Percentiles rank a stretch among this genome's conserved stretches.
These are phyloP conservation scores for Globomyces pollinis-pini DNA, from an alignment of 192 early-diverging fungal species.

Conservation along the genomic window DNA sequence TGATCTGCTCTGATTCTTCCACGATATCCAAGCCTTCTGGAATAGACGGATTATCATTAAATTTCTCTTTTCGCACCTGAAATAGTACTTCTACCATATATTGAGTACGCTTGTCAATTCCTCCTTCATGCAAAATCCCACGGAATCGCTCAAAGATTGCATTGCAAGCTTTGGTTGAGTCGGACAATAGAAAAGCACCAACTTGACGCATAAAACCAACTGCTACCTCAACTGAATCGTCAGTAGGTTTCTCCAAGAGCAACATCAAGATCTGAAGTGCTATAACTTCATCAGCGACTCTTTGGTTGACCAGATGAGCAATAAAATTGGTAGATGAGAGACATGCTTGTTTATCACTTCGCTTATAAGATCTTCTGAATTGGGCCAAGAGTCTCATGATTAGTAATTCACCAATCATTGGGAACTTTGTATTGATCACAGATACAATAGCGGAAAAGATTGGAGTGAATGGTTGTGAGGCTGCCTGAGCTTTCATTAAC, in stretches of 20 bases:
- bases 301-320: conserved; percentile 89
- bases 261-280: conserved; percentile 79
- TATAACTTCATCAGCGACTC: conserved; percentile 78
- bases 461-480: conserved; percentile 80
- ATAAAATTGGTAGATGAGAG: conserved; percentile 79
- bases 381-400: conserved; percentile 76
- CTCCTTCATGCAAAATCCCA: conserved; percentile 85
- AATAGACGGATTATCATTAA: conserved; percentile 78
- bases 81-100: conserved; percentile 98
- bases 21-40: conserved; percentile 78
- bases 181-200: conserved; percentile 75
- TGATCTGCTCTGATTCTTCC: conserved; percentile 92
- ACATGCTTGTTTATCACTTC: conserved; percentile 86
- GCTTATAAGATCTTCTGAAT: conserved; percentile 82
- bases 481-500: conserved; percentile 81
- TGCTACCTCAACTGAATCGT: conserved; percentile 93
- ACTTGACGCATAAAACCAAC: conserved; percentile 88
- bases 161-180: conserved; percentile 65
- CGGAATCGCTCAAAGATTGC: conserved; percentile 89
- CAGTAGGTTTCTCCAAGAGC: conserved; percentile 76
- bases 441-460: conserved; percentile 84
- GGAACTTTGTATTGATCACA: conserved; percentile 90
- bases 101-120: conserved; percentile 89
- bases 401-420: conserved; percentile 81
- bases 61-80: conserved; percentile 88